Evolutionary conservation across 805 yeast genomes (phyloP).

Genomic region (Nakazawaea holstii): DNA sequence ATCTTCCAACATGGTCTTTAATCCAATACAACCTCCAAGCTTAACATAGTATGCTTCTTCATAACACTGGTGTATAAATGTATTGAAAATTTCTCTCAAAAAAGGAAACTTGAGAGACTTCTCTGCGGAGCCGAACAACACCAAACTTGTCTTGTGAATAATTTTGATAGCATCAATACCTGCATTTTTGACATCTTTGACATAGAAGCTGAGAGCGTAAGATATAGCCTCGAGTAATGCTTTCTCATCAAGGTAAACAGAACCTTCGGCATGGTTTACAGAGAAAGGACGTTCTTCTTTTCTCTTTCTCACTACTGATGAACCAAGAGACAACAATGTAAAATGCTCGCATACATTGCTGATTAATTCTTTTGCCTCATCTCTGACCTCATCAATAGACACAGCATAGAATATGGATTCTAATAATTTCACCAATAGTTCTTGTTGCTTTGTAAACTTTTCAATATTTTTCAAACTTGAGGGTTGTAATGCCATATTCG

Average conservation of each 20-base stretch:
- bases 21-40: constrained; percentile 84
- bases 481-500: constrained; percentile 22
- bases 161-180: constrained; percentile 64
- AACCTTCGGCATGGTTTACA: constrained; percentile 76
- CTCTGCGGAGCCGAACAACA: constrained; percentile 63
- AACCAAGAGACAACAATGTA: constrained; percentile 70
- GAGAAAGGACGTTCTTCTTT: constrained; percentile 66
- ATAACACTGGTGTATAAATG: constrained; percentile 86
- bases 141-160: constrained; percentile 55
- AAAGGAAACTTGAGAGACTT: constrained; percentile 69
- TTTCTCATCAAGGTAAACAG: constrained; percentile 60
- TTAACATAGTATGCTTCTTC: constrained; percentile 84
- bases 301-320: constrained; percentile 62
- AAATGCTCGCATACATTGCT: constrained; percentile 73
- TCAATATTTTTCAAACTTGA: constrained; percentile 41
- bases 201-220: constrained; percentile 75
- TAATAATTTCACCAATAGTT: constrained; percentile 55
- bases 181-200: constrained; percentile 59
- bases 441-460: constrained; percentile 56
- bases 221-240: constrained; percentile 71
- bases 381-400: constrained; percentile 65
- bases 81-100: constrained; percentile 69
- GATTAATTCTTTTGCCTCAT: constrained; percentile 59
- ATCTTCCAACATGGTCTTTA: constrained; percentile 66
- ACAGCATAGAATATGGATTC: constrained; percentile 73